Evolutionary conservation across 441 rosid genomes (phyloP), one percentile per base, ranked within the genome.

Genomic region (Metrosideros polymorpha): DNA sequence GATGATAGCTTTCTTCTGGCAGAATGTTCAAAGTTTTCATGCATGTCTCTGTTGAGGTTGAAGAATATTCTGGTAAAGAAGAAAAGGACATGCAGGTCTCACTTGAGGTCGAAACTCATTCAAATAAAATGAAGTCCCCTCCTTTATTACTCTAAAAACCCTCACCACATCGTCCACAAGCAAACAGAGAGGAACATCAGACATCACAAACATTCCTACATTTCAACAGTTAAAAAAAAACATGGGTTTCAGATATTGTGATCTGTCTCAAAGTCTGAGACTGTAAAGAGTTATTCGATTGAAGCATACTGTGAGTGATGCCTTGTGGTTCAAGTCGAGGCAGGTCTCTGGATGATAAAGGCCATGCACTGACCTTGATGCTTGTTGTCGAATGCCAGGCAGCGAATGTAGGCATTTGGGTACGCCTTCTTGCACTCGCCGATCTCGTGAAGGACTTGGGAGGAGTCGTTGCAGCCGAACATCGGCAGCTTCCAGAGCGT

Each of bases 401-500:
- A 91, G 12, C 95, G 91, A 29, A 93, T 91, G 77, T 90, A 94
- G 19, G 95, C 94, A 85, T 90, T 90, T 42, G 96, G 95, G 89
- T 90, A 93, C 9, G 91, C 86, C 79, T 87, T 83, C 86, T 90
- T 92, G 92, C 96, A 94, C 75, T 94, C 93, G 0, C 82, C 9
- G 79, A 95, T 93, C 85, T 94, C 97, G 6, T 89, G 82, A 4
- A 94, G 89, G 49, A 94, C 94, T 75, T 93, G 93, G 32, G 94
- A 89, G 0, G 96, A 82, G 49, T 92, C 94, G 2, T 30, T 92
- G 95, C 96, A 94, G 4, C 96, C 95, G 82, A 94, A 95, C 95
- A 95, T 93, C 13, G 96, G 96, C 83, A 95, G 91, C 88, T 94
- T 94, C 97, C 97, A 95, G 18, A 94, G 83, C 39, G 97, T 95